A percentile compares a stretch with the other conserved stretches of the same genome.
Conservation (phyloP, 2,329 filamentous ascomycete species). For the Lasiodiplodia sp. region DNA sequence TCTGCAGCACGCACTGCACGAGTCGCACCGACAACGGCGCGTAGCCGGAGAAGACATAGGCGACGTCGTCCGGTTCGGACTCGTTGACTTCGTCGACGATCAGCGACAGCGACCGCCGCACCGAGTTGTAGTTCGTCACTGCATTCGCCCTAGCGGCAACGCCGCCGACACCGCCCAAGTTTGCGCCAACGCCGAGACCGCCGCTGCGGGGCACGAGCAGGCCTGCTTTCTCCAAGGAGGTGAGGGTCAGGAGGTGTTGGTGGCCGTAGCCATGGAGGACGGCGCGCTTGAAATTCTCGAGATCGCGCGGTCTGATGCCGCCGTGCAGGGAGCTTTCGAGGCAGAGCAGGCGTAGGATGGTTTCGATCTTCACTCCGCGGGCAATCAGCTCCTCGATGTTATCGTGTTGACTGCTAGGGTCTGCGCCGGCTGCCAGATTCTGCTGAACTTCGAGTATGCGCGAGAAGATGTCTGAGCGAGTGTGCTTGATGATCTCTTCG, state of each 20-base stretch:
- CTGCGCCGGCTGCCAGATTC: constrained; percentile 88
- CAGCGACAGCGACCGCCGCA: constrained; percentile 84
- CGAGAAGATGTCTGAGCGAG: constrained; percentile 86
- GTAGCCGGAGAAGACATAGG: constrained; percentile 98
- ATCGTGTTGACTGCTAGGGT: constrained; percentile 88
- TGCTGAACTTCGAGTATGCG: constrained; percentile 92
- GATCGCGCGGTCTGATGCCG: constrained; percentile 85
- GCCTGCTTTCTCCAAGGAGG: constrained; percentile 87
- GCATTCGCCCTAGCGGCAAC: constrained; percentile 48
- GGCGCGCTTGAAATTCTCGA: constrained; percentile 86
- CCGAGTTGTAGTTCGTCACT: constrained; percentile 76
- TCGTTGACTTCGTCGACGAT: constrained; percentile 98
- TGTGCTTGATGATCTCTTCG: constrained; percentile 95
- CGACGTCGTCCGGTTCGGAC: constrained; percentile 89
- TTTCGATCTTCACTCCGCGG: constrained; percentile 79
- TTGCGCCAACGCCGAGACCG: constrained; percentile 56
- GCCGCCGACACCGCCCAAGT: constrained; percentile 56
- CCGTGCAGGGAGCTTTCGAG: constrained; percentile 90
- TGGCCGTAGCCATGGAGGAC: constrained; percentile 94
- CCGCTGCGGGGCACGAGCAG: constrained; percentile 71
- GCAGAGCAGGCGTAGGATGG: constrained; percentile 84
- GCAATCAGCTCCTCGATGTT: constrained; percentile 94
- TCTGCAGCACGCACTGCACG: constrained; percentile 92
- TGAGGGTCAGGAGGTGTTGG: constrained; percentile 89
- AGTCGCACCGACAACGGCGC: constrained; percentile 90